phyloP scores from a whole-genome alignment of 139 green algal species.

The Pseudopediastrum boryanum region DNA sequence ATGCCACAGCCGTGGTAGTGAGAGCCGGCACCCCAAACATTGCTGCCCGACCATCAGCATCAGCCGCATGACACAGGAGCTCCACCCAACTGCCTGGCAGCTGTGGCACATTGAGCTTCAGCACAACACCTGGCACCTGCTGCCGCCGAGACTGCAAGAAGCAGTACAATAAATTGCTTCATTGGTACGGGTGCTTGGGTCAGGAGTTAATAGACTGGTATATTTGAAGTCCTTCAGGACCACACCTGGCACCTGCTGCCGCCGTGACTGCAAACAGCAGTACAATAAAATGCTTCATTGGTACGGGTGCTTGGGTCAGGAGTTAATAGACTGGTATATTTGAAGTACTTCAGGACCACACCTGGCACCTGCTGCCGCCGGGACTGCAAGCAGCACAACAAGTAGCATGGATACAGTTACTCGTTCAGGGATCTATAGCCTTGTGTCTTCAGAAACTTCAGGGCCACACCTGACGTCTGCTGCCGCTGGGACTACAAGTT shows the following conservation, averaged over 20 bases:
- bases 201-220: too few relatives aligned
- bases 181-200: too few relatives aligned
- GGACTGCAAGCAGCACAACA: not conserved
- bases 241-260: conserved; percentile 17
- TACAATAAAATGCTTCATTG: too few relatives aligned
- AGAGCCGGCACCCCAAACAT: conserved; percentile 18
- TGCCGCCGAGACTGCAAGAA: conserved; percentile 10
- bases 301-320: too few relatives aligned
- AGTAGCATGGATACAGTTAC: too few relatives aligned
- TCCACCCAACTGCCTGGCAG: conserved; percentile 30
- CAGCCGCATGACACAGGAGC: conserved; percentile 26
- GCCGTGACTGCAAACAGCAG: conserved; percentile 5
- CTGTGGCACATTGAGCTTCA: too few relatives aligned
- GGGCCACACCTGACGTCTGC: conserved; percentile 14
- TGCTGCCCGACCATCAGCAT: conserved; percentile 33
- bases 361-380: conserved; percentile 18
- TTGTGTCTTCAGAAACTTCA: too few relatives aligned
- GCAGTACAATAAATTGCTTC: not conserved
- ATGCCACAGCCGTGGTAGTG: too few relatives aligned
- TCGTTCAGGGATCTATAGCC: too few relatives aligned
- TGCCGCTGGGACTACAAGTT: not conserved
- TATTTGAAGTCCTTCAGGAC: too few relatives aligned
- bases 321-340: too few relatives aligned
- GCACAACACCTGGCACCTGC: conserved; percentile 18
- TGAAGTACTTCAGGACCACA: too few relatives aligned